Conservation (phyloP, 192 early-diverging fungal species). For the Coemansia sp. region DNA sequence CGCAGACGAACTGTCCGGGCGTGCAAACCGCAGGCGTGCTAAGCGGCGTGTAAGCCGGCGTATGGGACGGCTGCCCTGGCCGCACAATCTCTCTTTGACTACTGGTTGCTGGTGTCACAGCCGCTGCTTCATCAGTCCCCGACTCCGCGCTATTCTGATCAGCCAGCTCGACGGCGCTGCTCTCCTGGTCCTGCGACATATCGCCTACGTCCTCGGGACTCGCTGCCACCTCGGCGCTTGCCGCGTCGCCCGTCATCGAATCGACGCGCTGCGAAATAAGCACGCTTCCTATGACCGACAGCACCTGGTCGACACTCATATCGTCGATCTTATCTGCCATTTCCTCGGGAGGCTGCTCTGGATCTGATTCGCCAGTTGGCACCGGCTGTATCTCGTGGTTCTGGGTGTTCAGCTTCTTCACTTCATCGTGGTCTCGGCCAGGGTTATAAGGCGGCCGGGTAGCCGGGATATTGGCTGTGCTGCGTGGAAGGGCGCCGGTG, state of each 20-base stretch:
- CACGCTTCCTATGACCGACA: conserved; percentile 29
- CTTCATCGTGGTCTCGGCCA: background rate
- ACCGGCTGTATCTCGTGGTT: background rate
- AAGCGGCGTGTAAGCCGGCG: background rate
- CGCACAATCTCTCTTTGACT: background rate
- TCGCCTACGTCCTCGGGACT: background rate
- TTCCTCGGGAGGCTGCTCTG: background rate
- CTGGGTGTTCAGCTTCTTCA: conserved; percentile 5
- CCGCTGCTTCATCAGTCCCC: background rate
- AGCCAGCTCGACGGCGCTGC: background rate
- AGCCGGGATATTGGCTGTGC: background rate
- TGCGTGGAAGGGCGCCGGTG: background rate
- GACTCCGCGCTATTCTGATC: background rate
- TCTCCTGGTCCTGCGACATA: background rate
- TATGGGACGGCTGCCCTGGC: no score
- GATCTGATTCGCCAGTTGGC: background rate
- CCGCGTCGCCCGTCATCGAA: background rate
- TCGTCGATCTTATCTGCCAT: conserved; percentile 19
- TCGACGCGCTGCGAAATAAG: conserved; percentile 26
- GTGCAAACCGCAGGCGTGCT: conserved; percentile 18
- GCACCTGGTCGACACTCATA: conserved; percentile 16
- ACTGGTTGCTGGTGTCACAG: background rate
- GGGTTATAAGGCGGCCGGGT: background rate
- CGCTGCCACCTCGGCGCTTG: background rate
- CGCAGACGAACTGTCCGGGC: conserved; percentile 37